These are phyloP conservation scores for Astrephomene gubernaculifera DNA, from an alignment of 139 green algal species.

Conservation along the genomic window DNA sequence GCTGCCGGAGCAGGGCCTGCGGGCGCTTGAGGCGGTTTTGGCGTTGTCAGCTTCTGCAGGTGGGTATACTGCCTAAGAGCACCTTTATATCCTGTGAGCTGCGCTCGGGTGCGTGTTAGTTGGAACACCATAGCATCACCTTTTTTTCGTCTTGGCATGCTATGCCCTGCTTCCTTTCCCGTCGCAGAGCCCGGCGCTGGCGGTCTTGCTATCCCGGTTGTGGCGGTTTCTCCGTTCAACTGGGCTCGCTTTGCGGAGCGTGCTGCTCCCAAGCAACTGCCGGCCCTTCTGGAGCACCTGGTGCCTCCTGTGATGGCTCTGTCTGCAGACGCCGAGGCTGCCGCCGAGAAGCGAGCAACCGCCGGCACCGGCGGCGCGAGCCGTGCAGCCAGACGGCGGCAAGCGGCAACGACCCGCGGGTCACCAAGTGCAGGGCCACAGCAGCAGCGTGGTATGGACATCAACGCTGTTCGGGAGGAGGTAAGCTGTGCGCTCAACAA, in stretches of 20 bases:
- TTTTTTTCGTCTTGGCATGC: neutral
- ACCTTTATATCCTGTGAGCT: too few species aligned
- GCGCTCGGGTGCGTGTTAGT: neutral
- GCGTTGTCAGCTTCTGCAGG: neutral
- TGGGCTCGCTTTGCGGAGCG: conserved; percentile 50
- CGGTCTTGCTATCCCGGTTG: too few species aligned
- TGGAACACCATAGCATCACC: neutral
- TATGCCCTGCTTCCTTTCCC: neutral
- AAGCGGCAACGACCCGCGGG: too few species aligned
- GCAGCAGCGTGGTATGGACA: neutral
- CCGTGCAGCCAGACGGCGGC: too few species aligned
- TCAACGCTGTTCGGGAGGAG: neutral
- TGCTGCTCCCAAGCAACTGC: neutral
- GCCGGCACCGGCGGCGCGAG: neutral
- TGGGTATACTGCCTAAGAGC: too few species aligned
- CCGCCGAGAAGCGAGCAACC: neutral
- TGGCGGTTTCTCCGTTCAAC: conserved; percentile 62
- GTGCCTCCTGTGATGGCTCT: neutral
- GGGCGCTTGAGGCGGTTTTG: conserved; percentile 61
- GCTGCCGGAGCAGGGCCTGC: conserved; percentile 54
- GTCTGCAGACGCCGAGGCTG: neutral
- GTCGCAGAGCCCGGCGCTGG: neutral
- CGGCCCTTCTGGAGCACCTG: conserved; percentile 15
- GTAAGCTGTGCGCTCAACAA: too few species aligned
- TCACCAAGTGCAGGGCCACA: neutral